Evolutionary conservation across 371 early-diverging fungal species (phyloP).

Genomic region (Dichotomocladium elegans): DNA sequence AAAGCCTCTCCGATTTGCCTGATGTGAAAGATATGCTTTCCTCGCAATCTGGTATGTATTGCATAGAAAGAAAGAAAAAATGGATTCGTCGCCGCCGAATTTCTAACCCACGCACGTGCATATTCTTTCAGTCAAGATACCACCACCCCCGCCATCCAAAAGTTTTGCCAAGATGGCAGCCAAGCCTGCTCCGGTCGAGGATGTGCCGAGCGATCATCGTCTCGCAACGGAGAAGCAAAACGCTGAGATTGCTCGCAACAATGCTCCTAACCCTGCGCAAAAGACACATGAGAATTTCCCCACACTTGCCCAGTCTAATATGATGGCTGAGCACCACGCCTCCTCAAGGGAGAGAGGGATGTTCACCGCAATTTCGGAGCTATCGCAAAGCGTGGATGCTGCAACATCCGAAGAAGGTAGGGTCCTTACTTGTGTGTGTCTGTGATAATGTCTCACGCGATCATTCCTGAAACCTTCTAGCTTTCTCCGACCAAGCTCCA

Average conservation of each 20-base stretch:
- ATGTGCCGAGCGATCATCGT: conserved; percentile 12
- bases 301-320: conserved; percentile 24
- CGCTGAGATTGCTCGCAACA: background rate
- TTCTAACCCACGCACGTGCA: no score
- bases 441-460: background rate
- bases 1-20: conserved; percentile 26
- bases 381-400: conserved; percentile 15
- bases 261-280: conserved; percentile 2
- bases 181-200: conserved; percentile 7
- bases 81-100: background rate
- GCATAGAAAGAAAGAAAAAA: background rate
- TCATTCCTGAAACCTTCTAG: background rate
- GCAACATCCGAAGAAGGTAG: conserved; percentile 3
- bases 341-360: conserved; percentile 17
- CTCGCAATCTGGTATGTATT: conserved; percentile 18
- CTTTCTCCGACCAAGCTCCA: background rate
- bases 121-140: conserved; percentile 20
- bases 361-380: conserved; percentile 26
- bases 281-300: conserved; percentile 34
- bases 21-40: conserved; percentile 42
- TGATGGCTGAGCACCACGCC: conserved; percentile 19
- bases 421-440: background rate
- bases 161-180: conserved; percentile 42
- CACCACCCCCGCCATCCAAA: conserved; percentile 28
- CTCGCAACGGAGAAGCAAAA: conserved; percentile 11